phyloP scores from a whole-genome alignment of 768 basidiomycete species.

The Mycena pura region DNA sequence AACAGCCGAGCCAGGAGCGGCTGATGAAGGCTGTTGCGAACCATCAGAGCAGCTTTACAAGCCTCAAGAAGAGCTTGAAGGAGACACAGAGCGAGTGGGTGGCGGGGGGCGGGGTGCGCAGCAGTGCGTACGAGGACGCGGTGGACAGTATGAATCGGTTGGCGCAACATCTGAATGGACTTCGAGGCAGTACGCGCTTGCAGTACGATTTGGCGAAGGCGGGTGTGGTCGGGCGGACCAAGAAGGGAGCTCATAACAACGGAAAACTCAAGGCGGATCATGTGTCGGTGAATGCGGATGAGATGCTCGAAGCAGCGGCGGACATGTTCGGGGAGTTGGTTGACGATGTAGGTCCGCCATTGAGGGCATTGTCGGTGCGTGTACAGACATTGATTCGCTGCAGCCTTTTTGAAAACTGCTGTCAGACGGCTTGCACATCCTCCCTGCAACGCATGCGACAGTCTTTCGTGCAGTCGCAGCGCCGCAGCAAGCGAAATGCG shows the following conservation, averaged over 20 bases:
- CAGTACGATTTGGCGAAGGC: conserved; percentile 85
- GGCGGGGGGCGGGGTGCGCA: conserved; percentile 31
- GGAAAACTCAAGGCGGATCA: conserved; percentile 34
- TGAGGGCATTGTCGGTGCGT: conserved; percentile 76
- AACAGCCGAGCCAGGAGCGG: conserved; percentile 61
- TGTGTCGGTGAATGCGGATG: conserved; percentile 39
- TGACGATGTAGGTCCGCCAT: conserved; percentile 79
- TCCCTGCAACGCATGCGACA: conserved; percentile 70
- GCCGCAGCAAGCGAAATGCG: conserved; percentile 32
- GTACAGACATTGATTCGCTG: background rate
- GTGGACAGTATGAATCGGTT: conserved; percentile 87
- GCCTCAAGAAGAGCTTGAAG: conserved; percentile 81
- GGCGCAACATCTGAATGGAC: conserved; percentile 92
- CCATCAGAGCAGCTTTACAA: conserved; percentile 90
- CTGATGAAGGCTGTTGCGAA: conserved; percentile 82
- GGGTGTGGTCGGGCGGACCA: conserved; percentile 36
- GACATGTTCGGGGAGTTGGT: conserved; percentile 80
- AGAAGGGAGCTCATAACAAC: conserved; percentile 26
- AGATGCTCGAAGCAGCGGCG: conserved; percentile 66
- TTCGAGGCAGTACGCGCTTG: conserved; percentile 82
- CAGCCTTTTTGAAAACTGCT: background rate
- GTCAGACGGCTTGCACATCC: conserved; percentile 63
- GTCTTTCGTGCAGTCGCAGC: conserved; percentile 61
- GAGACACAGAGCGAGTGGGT: conserved; percentile 92
- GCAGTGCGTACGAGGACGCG: conserved; percentile 80